Conservation (phyloP, 1,284 basidiomycete genomes). For the Singerocomus rubriflavus region DNA sequence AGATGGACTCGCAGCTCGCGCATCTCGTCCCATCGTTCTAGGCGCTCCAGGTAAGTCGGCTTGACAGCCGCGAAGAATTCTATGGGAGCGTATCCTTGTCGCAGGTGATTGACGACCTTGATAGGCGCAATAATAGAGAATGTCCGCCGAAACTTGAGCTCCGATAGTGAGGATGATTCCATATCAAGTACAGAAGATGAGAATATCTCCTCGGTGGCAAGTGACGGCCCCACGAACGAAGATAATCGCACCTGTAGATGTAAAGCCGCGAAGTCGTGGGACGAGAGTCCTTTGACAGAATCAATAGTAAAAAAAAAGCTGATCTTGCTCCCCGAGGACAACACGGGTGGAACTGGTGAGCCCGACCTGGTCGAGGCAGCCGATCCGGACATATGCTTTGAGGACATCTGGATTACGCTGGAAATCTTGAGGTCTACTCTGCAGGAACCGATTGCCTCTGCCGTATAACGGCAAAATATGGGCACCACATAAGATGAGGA, state of each 20-base stretch:
- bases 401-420: conserved; percentile 56
- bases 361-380: conserved; percentile 63
- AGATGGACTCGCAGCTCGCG: conserved; percentile 58
- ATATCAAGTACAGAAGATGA: conserved; percentile 74
- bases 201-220: conserved; percentile 78
- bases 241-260: conserved; percentile 85
- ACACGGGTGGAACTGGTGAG: conserved; percentile 61
- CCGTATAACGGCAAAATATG: conserved; percentile 89
- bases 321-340: conserved; percentile 73
- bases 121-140: conserved; percentile 76
- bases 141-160: conserved; percentile 76
- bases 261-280: conserved; percentile 79
- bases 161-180: conserved; percentile 66
- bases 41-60: conserved; percentile 78
- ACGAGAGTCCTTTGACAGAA: conserved; percentile 81
- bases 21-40: conserved; percentile 91
- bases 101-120: conserved; percentile 72
- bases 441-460: conserved; percentile 92
- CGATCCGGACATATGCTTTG: conserved; percentile 60
- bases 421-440: conserved; percentile 79
- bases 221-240: conserved; percentile 70
- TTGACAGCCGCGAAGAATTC: conserved; percentile 85
- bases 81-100: conserved; percentile 75
- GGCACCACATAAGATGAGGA: conserved; percentile 74
- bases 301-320: conserved; percentile 83